Conservation (phyloP, 371 early-diverging fungal species). For the Parasitella parasitica region DNA sequence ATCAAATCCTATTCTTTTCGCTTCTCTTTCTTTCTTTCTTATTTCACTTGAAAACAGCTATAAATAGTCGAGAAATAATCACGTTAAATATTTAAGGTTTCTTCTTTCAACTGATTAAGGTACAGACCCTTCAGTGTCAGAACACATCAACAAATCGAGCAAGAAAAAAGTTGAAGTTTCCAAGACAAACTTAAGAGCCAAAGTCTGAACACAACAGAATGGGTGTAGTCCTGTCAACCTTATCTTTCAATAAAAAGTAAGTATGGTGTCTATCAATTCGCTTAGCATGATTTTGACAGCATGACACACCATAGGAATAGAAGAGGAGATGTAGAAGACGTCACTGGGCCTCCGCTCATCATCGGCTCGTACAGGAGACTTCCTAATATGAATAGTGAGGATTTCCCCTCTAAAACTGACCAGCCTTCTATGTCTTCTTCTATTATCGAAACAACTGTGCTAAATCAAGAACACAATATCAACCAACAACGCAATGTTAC, state of each 20-base stretch:
- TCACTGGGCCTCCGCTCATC: constrained; percentile 8
- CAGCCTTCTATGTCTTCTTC: constrained; percentile 26
- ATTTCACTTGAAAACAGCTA: background rate
- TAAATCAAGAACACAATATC: constrained; percentile 1
- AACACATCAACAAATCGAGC: background rate
- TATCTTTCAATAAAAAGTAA: background rate
- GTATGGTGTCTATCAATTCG: background rate
- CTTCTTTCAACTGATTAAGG: background rate
- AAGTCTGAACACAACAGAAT: background rate
- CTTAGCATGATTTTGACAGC: background rate
- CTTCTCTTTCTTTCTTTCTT: background rate
- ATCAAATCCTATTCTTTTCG: background rate
- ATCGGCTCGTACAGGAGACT: background rate
- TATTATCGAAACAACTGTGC: constrained; percentile 14
- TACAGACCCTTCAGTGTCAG: background rate
- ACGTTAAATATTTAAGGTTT: background rate
- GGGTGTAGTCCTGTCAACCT: background rate
- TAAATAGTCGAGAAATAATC: too few relatives aligned
- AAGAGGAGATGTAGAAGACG: constrained; percentile 6
- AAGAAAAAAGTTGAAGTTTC: background rate
- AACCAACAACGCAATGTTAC: background rate
- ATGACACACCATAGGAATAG: background rate
- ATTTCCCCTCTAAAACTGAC: constrained; percentile 14
- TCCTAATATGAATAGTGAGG: constrained; percentile 7
- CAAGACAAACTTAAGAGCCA: background rate